A percentile compares a stretch with the other conserved stretches of the same genome.
Conservation (phyloP, 306 rosid genomes). For the Potentilla sterilis region DNA sequence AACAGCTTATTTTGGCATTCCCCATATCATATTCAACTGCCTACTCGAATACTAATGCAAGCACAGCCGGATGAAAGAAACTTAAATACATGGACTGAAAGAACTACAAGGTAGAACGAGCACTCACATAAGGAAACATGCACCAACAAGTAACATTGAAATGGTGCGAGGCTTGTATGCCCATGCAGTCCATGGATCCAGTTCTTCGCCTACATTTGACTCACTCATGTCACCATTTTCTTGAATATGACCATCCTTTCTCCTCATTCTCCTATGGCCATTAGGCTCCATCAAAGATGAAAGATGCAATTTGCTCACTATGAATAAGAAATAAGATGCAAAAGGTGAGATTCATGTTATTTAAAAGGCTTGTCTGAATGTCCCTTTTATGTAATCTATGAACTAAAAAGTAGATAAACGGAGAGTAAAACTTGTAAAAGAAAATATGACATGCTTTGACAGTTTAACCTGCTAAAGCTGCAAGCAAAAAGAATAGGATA, state of each 20-base stretch:
- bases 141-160: slow-evolving; percentile 86
- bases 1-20: background rate
- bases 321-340: slow-evolving; percentile 30
- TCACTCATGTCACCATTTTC: slow-evolving; percentile 65
- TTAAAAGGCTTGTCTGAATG: background rate
- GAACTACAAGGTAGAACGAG: slow-evolving; percentile 23
- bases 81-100: background rate
- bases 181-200: slow-evolving; percentile 99
- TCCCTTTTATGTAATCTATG: background rate
- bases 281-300: slow-evolving; percentile 63
- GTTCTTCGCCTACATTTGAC: slow-evolving; percentile 55
- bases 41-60: background rate
- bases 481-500: background rate
- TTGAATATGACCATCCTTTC: slow-evolving; percentile 44
- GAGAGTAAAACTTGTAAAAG: background rate
- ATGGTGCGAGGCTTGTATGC: slow-evolving; percentile 98
- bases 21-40: background rate
- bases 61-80: background rate
- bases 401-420: background rate
- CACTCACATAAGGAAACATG: slow-evolving; percentile 96
- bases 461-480: background rate
- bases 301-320: slow-evolving; percentile 43
- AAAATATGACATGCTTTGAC: background rate
- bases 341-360: slow-evolving; percentile 14
- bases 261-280: slow-evolving; percentile 56